Conservation (phyloP, 176 grass and related monocot species). For the Puccinellia tenuiflora region DNA sequence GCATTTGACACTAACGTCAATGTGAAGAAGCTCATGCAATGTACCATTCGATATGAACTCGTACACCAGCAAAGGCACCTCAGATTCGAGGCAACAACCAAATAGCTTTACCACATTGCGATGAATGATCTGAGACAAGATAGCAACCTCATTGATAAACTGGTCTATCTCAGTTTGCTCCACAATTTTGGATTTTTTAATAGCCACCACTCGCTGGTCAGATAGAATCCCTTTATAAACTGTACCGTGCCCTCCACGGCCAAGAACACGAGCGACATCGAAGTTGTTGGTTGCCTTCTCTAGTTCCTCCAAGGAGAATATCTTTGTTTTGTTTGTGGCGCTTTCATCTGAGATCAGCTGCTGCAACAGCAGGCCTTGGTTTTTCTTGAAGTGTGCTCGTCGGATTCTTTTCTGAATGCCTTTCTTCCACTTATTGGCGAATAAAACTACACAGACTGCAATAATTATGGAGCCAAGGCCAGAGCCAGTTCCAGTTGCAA, state of each 20-base stretch:
- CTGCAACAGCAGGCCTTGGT: background rate
- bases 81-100: background rate
- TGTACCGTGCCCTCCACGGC: background rate
- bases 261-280: background rate
- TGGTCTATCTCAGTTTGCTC: background rate
- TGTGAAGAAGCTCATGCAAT: background rate
- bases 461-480: background rate
- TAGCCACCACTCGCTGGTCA: background rate
- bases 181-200: background rate
- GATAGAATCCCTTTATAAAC: too few species aligned
- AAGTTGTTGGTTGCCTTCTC: conserved; percentile 18
- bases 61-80: background rate
- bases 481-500: conserved; percentile 6
- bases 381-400: background rate
- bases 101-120: background rate
- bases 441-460: background rate
- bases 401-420: background rate
- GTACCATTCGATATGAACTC: background rate
- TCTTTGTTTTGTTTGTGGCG: conserved; percentile 13
- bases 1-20: background rate
- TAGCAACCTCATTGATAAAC: background rate
- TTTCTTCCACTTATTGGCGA: conserved; percentile 1
- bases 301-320: conserved; percentile 34
- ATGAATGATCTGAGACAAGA: background rate
- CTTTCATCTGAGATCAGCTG: conserved; percentile 9